Base-by-base conservation (phyloP, 805 yeast genomes). In the Ogataea corticis region DNA sequence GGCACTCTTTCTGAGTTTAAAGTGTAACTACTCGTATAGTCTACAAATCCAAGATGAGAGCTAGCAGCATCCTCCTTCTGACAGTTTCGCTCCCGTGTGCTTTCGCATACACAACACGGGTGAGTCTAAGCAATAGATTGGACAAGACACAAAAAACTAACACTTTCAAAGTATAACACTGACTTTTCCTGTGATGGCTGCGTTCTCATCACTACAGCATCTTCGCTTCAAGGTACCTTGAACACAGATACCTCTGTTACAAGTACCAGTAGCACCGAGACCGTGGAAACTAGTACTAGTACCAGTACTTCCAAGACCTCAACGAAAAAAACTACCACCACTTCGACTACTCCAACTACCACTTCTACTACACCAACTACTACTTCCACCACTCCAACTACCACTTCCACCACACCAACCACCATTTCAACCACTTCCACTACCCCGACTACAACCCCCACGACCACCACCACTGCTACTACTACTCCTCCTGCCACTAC, bases 111-210 rank as follows among this genome's bases (percentile, higher is more conserved):
- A 48, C 54, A 19, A 48, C 55, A 11, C 49, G 55, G 37, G 55
- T 51, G 41, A 28, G 55, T n/a, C n/a, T n/a, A n/a, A n/a, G n/a
- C n/a, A n/a, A n/a, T n/a, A n/a, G n/a, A n/a, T n/a, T n/a, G n/a
- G n/a, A n/a, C 23, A 35, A 36, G 28, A 41, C 25, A 19, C 19
- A 10, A 17, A 6, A 28, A 28, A 28, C 31, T 11, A 11, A 11
- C 31, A 28, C 11, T 6, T 7, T 7, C 13, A 11, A 16, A 23
- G 64, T 55, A 42, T 21, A 59, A 61, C 33, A 35, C 63, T 4
- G 67, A 56, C 11, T 61, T 62, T 37, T 35, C 53, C 4, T 61
- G 65, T 42, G 59, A 46, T 42, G 61, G 62, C 2, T 59, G 66
- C 40, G 42, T 51, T 7, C 18, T 59, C 18, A 62, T 62, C 41